Percentiles rank a stretch among this genome's conserved stretches.
phyloP scores from a whole-genome alignment of 2,329 filamentous ascomycete species.

The Coniochaeta prunicola region DNA sequence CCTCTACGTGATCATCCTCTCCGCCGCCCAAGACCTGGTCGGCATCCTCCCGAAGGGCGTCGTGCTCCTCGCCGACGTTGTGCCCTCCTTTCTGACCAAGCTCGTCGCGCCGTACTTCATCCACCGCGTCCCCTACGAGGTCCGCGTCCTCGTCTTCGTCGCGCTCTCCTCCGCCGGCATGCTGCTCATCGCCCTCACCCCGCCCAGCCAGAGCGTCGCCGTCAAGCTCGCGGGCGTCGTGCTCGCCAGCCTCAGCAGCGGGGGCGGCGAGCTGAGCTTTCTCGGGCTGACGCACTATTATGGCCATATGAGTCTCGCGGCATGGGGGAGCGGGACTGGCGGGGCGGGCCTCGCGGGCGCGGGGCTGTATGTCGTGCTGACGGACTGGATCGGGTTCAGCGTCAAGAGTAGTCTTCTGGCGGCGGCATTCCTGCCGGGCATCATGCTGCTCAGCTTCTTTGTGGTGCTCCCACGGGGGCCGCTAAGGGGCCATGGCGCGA shows the following conservation, averaged over 20 bases:
- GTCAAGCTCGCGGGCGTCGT: constrained; percentile 78
- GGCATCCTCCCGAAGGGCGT: constrained; percentile 84
- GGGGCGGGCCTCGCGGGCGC: constrained; percentile 83
- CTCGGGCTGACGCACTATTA: constrained; percentile 90
- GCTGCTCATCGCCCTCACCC: constrained; percentile 79
- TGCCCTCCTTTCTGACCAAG: constrained; percentile 84
- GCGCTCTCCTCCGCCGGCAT: constrained; percentile 74
- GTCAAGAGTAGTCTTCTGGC: constrained; percentile 69
- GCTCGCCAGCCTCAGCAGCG: constrained; percentile 77
- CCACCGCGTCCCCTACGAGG: constrained; percentile 71
- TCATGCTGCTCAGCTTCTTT: constrained; percentile 88
- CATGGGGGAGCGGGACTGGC: constrained; percentile 89
- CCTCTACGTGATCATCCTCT: constrained; percentile 94
- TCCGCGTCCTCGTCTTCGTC: constrained; percentile 69
- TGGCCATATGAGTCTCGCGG: constrained; percentile 75
- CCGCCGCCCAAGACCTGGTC: constrained; percentile 90
- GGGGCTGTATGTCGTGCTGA: constrained; percentile 79
- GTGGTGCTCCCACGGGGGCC: constrained; percentile 64
- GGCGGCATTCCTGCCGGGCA: constrained; percentile 68
- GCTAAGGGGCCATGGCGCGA: constrained; percentile 40
- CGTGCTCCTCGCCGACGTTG: constrained; percentile 86
- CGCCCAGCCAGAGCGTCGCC: constrained; percentile 55
- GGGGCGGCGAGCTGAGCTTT: constrained; percentile 85
- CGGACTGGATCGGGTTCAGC: constrained; percentile 68
- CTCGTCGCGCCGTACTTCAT: constrained; percentile 91